Conservation (phyloP, 2,329 filamentous ascomycete species). For the Aureobasidium lini region DNA sequence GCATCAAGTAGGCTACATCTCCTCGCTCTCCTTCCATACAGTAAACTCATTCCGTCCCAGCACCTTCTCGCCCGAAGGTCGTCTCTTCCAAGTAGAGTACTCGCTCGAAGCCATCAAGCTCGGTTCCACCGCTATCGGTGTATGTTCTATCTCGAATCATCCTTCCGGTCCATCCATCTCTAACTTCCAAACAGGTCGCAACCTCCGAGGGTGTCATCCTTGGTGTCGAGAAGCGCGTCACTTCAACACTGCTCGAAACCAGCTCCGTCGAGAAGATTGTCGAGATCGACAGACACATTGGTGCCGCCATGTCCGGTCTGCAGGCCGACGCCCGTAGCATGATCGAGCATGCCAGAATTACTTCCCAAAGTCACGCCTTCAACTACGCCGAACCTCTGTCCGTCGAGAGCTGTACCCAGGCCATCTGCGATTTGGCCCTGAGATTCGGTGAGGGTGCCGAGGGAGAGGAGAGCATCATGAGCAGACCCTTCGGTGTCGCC, state of each 20-base stretch:
- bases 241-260: conserved; percentile 91
- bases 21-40: conserved; percentile 44
- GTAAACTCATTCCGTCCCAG: conserved; percentile 38
- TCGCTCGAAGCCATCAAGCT: conserved; percentile 99
- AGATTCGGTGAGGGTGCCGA: conserved; percentile 96
- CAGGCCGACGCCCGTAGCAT: conserved; percentile 97
- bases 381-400: conserved; percentile 94
- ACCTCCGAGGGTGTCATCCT: conserved; percentile 93
- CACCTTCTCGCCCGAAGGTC: conserved; percentile 99
- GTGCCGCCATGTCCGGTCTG: conserved; percentile 95
- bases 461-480: conserved; percentile 93
- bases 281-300: conserved; percentile 97
- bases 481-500: conserved; percentile 90
- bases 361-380: conserved; percentile 94
- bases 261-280: conserved; percentile 99
- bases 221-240: conserved; percentile 98
- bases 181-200: conserved; percentile 51
- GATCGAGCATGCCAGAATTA: conserved; percentile 96
- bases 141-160: conserved; percentile 32
- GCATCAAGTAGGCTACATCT: conserved; percentile 69
- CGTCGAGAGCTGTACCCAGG: conserved; percentile 97
- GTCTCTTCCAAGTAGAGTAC: conserved; percentile 99
- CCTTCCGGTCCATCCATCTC: not conserved
- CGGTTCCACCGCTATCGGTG: conserved; percentile 94
- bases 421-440: conserved; percentile 93